Conservation (phyloP, 23 red algal species). For the Gracilaria domingensis region DNA sequence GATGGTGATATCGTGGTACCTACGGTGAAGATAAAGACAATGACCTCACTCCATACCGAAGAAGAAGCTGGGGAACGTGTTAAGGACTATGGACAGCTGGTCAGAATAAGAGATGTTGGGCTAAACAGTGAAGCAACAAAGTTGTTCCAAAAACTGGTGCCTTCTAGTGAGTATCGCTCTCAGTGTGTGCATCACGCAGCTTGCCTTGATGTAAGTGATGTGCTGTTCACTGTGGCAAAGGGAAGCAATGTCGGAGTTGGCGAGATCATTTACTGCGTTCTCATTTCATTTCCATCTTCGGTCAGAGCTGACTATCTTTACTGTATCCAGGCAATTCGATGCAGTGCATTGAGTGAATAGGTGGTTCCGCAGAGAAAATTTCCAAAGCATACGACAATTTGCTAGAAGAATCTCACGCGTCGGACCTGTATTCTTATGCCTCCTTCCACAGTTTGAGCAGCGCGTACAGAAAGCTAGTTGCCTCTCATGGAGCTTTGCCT, state of each 20-base stretch:
- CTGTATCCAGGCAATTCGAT: background rate
- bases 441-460: slow-evolving; percentile 16
- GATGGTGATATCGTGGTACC: background rate
- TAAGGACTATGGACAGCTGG: background rate
- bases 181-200: slow-evolving; percentile 24
- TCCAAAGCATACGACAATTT: background rate
- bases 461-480: background rate
- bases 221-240: slow-evolving; percentile 2
- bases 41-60: slow-evolving; percentile 8
- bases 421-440: slow-evolving; percentile 4
- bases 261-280: background rate
- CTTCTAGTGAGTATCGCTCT: background rate
- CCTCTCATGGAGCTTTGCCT: background rate
- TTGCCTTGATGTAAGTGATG: background rate
- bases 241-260: slow-evolving; percentile 1
- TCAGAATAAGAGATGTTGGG: background rate
- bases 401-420: background rate
- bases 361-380: background rate
- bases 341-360: slow-evolving; percentile 32
- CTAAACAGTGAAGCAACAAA: background rate
- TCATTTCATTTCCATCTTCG: background rate
- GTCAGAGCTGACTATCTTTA: background rate
- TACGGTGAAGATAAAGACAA: slow-evolving; percentile 31
- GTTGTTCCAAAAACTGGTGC: slow-evolving; percentile 14
- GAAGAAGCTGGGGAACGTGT: background rate